Evolutionary conservation across 768 basidiomycete genomes (phyloP), one percentile per base, ranked within the genome.

Genomic region (Mrakia gelida): DNA sequence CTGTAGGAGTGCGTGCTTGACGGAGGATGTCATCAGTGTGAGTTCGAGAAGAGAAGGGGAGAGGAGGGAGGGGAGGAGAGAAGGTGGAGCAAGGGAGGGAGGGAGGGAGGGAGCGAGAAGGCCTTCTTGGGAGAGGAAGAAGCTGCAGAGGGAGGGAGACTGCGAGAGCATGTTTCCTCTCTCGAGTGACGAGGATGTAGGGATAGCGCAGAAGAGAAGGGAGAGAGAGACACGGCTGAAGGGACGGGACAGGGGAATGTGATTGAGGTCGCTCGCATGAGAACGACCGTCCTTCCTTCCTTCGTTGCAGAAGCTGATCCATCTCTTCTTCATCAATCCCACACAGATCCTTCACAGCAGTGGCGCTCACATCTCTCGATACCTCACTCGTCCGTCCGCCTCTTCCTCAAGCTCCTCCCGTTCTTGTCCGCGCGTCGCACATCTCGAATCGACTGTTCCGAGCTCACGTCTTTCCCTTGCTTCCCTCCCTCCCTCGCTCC

Each of bases 331-430:
- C 26, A 54, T 18, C 63, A 7, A 45, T 9, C 7, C 2, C 9
- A 45, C 49, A 16, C 52, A 72, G 71, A 72, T 45, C n/a, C 71
- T 72, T 10, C 45, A 72, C 52, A 41, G 45, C 52, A 54, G 45
- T n/a, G 52, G 52, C 1, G 71, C 71, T 26, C 49, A 54, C 45
- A 52, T 72, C 52, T 72, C 71, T 72, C 71, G 71, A n/a, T 72
- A 72, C 30, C 52, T 72, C 28, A 72, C 71, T 23, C 71, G 71
- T 72, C 13, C 52, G 71, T 56, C 0, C 30, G 5, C 30, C 6
- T 16, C 28, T 34, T n/a, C n/a, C 16, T n/a, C 30, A 5, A 72
- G 26, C 11, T 28, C 45, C 49, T 52, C 49, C 49, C 49, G 18
- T 52, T 16, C 45, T 15, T 13, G 7, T 15, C 45, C 45, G n/a